These are phyloP conservation scores for Lentinula detonsa DNA, from an alignment of 768 basidiomycete species.

Conservation along the genomic window DNA sequence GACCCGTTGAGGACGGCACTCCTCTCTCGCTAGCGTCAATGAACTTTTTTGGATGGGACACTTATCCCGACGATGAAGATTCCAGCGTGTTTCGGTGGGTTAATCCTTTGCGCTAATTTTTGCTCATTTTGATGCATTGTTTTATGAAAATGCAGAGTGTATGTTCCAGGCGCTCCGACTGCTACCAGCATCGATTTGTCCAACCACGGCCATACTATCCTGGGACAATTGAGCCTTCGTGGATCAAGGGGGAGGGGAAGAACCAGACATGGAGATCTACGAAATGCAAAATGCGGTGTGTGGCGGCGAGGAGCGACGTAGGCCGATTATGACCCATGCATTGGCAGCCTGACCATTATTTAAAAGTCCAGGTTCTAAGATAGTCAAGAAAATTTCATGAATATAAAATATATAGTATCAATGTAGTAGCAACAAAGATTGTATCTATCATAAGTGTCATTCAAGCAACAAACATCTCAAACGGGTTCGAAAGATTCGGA, in stretches of 20 bases:
- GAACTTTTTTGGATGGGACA: conserved; percentile 24
- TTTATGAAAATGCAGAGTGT: conserved; percentile 15
- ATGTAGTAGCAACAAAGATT: no score
- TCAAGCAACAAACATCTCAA: no score
- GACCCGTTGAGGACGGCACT: conserved; percentile 17
- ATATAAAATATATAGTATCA: no score
- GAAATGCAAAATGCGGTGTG: no score
- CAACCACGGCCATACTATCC: conserved; percentile 33
- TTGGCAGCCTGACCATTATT: no score
- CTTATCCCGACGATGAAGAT: conserved; percentile 24
- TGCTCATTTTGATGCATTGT: background rate
- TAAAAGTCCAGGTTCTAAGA: background rate
- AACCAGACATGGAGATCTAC: conserved; percentile 36
- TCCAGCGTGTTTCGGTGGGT: conserved; percentile 20
- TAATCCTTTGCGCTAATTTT: background rate
- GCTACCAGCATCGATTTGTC: conserved; percentile 31
- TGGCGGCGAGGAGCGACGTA: no score
- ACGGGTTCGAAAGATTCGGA: no score
- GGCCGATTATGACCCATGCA: no score
- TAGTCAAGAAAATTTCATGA: no score
- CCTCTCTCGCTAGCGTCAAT: conserved; percentile 17
- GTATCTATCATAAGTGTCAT: no score
- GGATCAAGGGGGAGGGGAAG: conserved; percentile 31
- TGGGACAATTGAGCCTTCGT: conserved; percentile 35
- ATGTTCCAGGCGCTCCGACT: conserved; percentile 2